A percentile compares a stretch with the other conserved stretches of the same genome.
Conservation (phyloP, 805 yeast genomes). For the Wickerhamiella nectarea region DNA sequence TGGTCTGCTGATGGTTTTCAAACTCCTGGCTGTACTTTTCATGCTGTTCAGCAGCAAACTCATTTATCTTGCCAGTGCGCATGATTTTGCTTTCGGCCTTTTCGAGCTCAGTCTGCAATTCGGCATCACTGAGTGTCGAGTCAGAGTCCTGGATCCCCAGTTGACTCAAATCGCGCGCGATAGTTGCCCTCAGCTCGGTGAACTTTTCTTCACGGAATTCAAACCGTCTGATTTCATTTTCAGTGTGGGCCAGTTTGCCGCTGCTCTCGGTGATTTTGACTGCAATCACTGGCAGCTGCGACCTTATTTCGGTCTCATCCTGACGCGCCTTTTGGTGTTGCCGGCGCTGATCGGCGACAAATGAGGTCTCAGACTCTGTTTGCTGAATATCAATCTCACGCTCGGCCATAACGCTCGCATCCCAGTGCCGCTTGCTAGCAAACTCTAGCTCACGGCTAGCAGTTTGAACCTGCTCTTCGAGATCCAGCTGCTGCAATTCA, state of each 20-base stretch:
- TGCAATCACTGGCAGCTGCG: not conserved
- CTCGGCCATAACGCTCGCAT: not conserved
- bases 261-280: not conserved
- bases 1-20: not conserved
- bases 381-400: not conserved
- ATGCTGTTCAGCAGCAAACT: slow-evolving; percentile 6
- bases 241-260: not conserved
- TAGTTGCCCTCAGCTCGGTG: not conserved
- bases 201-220: slow-evolving; percentile 8
- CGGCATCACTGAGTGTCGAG: not conserved
- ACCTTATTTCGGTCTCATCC: not conserved
- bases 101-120: not conserved
- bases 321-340: too few relatives aligned
- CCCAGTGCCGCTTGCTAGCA: not conserved
- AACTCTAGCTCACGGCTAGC: not conserved
- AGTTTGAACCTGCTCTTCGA: not conserved
- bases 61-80: slow-evolving; percentile 1
- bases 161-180: not conserved
- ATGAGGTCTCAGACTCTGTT: too few relatives aligned
- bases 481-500: not conserved
- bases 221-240: not conserved
- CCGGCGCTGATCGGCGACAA: too few relatives aligned
- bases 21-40: slow-evolving; percentile 3
- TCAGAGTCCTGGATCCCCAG: too few relatives aligned
- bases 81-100: not conserved